phyloP scores from a whole-genome alignment of 2,329 filamentous ascomycete genomes.

The Phyllachora maydis region DNA sequence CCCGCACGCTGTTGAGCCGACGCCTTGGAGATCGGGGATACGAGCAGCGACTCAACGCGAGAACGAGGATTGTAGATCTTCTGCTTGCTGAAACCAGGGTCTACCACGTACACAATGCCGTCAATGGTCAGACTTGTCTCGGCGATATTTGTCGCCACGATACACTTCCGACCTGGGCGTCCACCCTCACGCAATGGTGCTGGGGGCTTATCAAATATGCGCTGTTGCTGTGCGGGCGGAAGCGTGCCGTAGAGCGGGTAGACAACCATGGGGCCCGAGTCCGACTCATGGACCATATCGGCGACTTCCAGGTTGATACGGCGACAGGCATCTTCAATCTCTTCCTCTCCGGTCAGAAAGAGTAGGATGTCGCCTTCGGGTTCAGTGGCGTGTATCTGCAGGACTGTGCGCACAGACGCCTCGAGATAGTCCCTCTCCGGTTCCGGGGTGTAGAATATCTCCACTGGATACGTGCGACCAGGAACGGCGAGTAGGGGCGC shows the following conservation, averaged over 20 bases:
- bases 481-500: conserved; percentile 86
- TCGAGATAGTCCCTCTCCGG: conserved; percentile 94
- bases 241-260: conserved; percentile 91
- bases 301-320: conserved; percentile 84
- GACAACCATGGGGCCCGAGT: conserved; percentile 72
- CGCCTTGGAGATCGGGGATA: conserved; percentile 93
- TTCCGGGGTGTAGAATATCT: conserved; percentile 96
- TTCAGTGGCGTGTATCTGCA: conserved; percentile 92
- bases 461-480: conserved; percentile 85
- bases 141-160: conserved; percentile 93
- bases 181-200: conserved; percentile 52
- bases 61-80: conserved; percentile 98
- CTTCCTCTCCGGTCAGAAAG: conserved; percentile 93
- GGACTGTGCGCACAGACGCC: conserved; percentile 78
- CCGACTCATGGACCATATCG: conserved; percentile 78
- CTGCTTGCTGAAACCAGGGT: conserved; percentile 97
- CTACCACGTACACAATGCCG: conserved; percentile 97
- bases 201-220: conserved; percentile 84
- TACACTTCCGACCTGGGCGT: conserved; percentile 76
- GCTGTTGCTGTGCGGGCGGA: conserved; percentile 81
- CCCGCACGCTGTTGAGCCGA: conserved; percentile 93
- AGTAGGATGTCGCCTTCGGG: conserved; percentile 81
- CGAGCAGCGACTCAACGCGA: conserved; percentile 88
- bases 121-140: conserved; percentile 96
- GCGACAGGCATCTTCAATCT: conserved; percentile 89